Base-by-base conservation (phyloP, 2,329 filamentous ascomycete species). In the Aplosporella prunicola region DNA sequence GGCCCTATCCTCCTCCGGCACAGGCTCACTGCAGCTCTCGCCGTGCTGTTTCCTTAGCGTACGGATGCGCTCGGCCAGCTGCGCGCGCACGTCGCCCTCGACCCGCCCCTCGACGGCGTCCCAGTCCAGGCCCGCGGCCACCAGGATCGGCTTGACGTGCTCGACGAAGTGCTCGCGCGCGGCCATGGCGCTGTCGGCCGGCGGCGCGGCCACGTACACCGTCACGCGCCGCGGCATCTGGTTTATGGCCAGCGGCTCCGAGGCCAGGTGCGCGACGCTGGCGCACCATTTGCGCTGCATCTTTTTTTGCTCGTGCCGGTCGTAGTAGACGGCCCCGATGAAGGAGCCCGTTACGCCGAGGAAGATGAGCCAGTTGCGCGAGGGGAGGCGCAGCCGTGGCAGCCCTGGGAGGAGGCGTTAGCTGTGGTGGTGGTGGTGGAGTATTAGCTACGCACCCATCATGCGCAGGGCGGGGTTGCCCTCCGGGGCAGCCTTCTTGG, bases 341-440 rank as follows among this genome's bases (percentile, higher is more conserved):
- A 94, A 82, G 31, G 83, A 76, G 36, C 80, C 80, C 9, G 81
- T 80, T 39, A 96, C 60, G 31, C 81, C 71, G 61, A 88, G 78
- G 66, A 98, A 98, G 53, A 98, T 95, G 64, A 91, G 77, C 91
- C 91, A 98, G 60, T 96, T 96, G 44, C 91, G 82, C 13, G 89
- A 96, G 6, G 91, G 91, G 13, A 98, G 73, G 42, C 83, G 82
- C 43, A 95, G 75, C 48, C 80, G 82, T 34, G 89, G 89, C 41
- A 98, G 68, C 40, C 89, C 89, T 80, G 40, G 11, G 18, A 42
- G 26, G 13, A 10, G 6, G 24, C 10, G 22, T 22, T 42, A 33
- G 43, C 46, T 33, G 32, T 33, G 20, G 40, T 6, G 20, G 24
- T 33, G 34, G 14, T 38, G 35, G 28, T 40, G 13, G 23, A 33